Evolutionary conservation across 23 red algal genomes (phyloP), one percentile per base, ranked within the genome.

Genomic region (Chondrus crispus): DNA sequence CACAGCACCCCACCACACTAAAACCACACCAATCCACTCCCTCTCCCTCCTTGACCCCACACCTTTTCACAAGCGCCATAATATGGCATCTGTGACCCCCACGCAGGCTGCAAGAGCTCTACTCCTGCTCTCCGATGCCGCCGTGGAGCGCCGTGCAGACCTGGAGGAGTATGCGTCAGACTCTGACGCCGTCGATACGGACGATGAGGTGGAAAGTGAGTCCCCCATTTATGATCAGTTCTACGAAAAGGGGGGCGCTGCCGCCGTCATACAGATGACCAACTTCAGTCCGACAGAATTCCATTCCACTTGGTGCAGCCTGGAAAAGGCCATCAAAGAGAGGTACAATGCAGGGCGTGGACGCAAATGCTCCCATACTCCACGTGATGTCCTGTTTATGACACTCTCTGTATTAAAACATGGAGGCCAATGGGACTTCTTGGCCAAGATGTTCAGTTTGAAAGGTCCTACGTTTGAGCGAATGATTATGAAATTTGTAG

Each of bases 371-470:
- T 14, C 24, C 40, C 30, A 60, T 62, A 62, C 47, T 2, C 53
- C 53, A 32, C 53, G 43, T n/a, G 78, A 82, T 62, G 49, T 82
- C n/a, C 12, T 82, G 14, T 82, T 82, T 62, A 82, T 82, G 78
- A 60, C 48, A 2, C 49, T 82, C 7, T 57, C 78, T 57, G 30
- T 24, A 11, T 32, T 60, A 2, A 60, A 62, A 42, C 22, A 82
- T 57, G 53, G 78, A 8, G 78, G 78, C 24, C 49, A 32, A 20
- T 82, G 78, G 11, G 78, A 57, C 2, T 58, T 52, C 28, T 42
- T 82, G 24, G 6, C 3, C 28, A 24, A 35, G 37, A 19, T 6
- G 29, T 52, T 62, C 3, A 30, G 8, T 35, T 13, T 3, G 60
- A 55, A 57, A 2, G 3, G 7, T 22, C 14, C 52, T 14, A 57